These are phyloP conservation scores for Aureobasidium subglaciale DNA, from an alignment of 2,329 filamentous ascomycete species.

Conservation along the genomic window DNA sequence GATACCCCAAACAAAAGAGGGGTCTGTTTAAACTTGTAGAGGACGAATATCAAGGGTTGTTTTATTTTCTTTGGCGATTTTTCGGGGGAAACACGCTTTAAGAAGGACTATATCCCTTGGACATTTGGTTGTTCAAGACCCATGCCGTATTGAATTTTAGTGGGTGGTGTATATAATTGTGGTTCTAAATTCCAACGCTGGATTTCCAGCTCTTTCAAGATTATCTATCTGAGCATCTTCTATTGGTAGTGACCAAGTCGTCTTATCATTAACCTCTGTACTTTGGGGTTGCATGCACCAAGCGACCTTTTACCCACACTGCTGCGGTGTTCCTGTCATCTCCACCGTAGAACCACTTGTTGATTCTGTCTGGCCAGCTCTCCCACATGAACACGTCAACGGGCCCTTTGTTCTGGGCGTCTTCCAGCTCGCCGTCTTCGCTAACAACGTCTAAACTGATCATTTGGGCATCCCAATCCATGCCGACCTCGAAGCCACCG, in stretches of 20 bases:
- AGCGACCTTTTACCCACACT: conserved; percentile 80
- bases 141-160: conserved; percentile 10
- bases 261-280: neutral
- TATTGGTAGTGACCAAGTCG: neutral
- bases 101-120: conserved; percentile 8
- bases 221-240: neutral
- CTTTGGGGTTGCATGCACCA: conserved; percentile 58
- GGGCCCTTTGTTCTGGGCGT: conserved; percentile 41
- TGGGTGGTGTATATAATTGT: conserved; percentile 13
- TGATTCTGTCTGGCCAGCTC: conserved; percentile 74
- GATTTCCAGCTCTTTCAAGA: neutral
- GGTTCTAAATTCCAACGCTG: conserved; percentile 8
- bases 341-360: conserved; percentile 92
- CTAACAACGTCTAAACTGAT: conserved; percentile 51
- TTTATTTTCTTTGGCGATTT: neutral
- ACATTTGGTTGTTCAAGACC: conserved; percentile 9
- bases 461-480: conserved; percentile 86
- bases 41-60: conserved; percentile 10
- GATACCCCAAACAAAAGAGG: neutral
- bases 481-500: conserved; percentile 77
- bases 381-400: conserved; percentile 92
- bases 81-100: conserved; percentile 11
- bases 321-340: conserved; percentile 83
- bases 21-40: conserved; percentile 8
- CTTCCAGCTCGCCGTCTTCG: conserved; percentile 31